A percentile compares a stretch with the other conserved stretches of the same genome.
phyloP scores from a whole-genome alignment of 768 basidiomycete species.

The Amanita subjunquillea region DNA sequence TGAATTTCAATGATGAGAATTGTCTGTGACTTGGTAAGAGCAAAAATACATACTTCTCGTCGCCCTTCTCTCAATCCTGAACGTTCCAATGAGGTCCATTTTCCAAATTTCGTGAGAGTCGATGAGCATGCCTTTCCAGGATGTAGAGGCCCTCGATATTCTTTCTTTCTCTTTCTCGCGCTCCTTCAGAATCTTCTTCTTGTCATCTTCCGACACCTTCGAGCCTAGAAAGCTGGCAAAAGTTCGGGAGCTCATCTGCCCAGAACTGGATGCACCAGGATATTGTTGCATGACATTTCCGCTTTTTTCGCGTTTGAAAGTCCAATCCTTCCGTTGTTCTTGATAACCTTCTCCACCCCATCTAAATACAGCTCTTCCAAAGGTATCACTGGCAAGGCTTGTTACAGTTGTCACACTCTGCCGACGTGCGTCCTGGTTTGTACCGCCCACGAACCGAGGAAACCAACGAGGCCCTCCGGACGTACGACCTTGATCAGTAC shows the following conservation, averaged over 20 bases:
- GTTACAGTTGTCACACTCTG: slow-evolving; percentile 31
- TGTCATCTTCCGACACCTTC: slow-evolving; percentile 19
- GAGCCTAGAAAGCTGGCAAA: slow-evolving; percentile 16
- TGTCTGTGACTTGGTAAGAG: not conserved
- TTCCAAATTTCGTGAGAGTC: slow-evolving; percentile 58
- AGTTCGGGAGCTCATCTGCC: not conserved
- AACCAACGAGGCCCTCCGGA: slow-evolving; percentile 12
- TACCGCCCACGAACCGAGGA: slow-evolving; percentile 10
- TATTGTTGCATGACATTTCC: slow-evolving; percentile 15
- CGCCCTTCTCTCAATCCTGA: slow-evolving; percentile 45
- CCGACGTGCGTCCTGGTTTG: slow-evolving; percentile 17
- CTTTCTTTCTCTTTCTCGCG: slow-evolving; percentile 8
- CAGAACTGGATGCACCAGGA: not conserved
- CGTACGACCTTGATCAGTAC: slow-evolving; percentile 11
- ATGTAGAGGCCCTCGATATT: slow-evolving; percentile 13
- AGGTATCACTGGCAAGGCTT: slow-evolving; percentile 28
- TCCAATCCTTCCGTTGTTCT: slow-evolving; percentile 40
- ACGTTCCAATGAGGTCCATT: slow-evolving; percentile 51
- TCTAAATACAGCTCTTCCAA: slow-evolving; percentile 24
- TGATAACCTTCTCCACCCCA: slow-evolving; percentile 40
- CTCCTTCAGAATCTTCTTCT: slow-evolving; percentile 11
- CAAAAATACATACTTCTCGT: slow-evolving; percentile 22
- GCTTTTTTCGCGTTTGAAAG: slow-evolving; percentile 43
- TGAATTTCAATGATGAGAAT: slow-evolving; percentile 1
- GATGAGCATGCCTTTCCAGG: slow-evolving; percentile 39